phyloP scores from a whole-genome alignment of 176 grass and related monocot genomes.

The Oryza coarctata region DNA sequence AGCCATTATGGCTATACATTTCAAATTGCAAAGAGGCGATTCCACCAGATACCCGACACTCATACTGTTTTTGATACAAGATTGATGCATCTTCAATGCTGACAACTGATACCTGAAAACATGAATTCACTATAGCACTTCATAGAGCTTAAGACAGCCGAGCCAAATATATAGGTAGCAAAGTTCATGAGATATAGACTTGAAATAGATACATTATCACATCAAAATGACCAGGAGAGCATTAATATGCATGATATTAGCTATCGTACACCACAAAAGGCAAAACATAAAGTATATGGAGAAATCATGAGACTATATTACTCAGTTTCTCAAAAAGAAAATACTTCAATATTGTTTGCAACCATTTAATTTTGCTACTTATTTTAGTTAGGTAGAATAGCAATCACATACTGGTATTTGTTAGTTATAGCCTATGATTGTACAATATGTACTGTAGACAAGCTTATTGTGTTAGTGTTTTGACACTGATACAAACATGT shows the following conservation, averaged over 20 bases:
- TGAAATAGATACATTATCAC: neutral
- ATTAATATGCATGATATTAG: neutral
- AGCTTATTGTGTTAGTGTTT: neutral
- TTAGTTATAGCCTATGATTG: neutral
- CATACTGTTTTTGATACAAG: slow-evolving; percentile 90
- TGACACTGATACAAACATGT: slow-evolving; percentile 6
- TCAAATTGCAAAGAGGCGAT: slow-evolving; percentile 85
- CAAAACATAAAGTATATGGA: neutral
- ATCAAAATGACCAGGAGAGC: neutral
- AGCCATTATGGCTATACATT: slow-evolving; percentile 62
- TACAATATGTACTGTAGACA: neutral
- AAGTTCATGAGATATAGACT: neutral
- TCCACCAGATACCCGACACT: slow-evolving; percentile 68
- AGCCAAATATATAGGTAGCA: neutral
- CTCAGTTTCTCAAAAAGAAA: neutral
- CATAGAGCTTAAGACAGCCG: slow-evolving; percentile 19
- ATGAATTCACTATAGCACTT: slow-evolving; percentile 11
- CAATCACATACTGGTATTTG: neutral
- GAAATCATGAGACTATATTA: neutral
- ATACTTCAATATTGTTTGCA: neutral
- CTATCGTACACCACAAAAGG: neutral
- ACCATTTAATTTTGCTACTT: neutral
- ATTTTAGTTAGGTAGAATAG: slow-evolving; percentile 7
- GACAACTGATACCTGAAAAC: slow-evolving; percentile 80
- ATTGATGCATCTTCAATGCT: slow-evolving; percentile 62